These are phyloP conservation scores for Suhomyces bokatorum DNA, from an alignment of 1,139 yeast genomes.

Conservation along the genomic window DNA sequence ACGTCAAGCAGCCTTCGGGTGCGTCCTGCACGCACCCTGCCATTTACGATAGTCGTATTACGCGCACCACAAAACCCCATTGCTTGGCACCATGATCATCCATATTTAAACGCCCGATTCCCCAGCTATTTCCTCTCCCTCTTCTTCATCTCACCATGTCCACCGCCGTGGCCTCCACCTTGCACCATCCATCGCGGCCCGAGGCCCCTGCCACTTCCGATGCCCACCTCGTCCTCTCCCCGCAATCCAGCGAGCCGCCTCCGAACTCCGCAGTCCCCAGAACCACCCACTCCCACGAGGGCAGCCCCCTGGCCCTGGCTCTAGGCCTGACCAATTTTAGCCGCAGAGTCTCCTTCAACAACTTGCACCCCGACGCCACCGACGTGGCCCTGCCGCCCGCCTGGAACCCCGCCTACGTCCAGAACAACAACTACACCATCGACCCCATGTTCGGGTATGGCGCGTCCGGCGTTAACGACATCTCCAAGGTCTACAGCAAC, in stretches of 20 bases:
- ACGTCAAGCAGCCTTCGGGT: neutral
- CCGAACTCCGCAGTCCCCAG: neutral
- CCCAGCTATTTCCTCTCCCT: neutral
- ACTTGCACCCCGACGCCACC: slow-evolving; percentile 32
- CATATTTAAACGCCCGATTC: neutral
- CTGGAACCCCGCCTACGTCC: slow-evolving; percentile 9
- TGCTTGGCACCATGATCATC: slow-evolving; percentile 7
- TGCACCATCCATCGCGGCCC: neutral
- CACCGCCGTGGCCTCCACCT: slow-evolving; percentile 2
- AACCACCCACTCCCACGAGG: neutral
- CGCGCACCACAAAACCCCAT: slow-evolving; percentile 3
- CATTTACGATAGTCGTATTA: slow-evolving; percentile 6
- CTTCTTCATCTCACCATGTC: slow-evolving; percentile 1
- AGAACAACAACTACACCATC: slow-evolving; percentile 1
- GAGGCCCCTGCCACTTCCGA: neutral
- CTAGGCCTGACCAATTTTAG: slow-evolving; percentile 15
- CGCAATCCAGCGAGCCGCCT: neutral
- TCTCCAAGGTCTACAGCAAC: slow-evolving; percentile 17
- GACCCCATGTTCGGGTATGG: slow-evolving; percentile 19
- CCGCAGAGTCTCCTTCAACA: slow-evolving; percentile 48
- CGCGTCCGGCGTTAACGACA: slow-evolving; percentile 15
- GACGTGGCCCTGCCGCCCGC: slow-evolving; percentile 6
- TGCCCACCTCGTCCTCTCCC: neutral
- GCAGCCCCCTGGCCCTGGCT: neutral
- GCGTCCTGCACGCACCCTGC: slow-evolving; percentile 3